These are phyloP conservation scores for Paecilomyces sp. DNA, from an alignment of 2,329 filamentous ascomycete species.

Conservation along the genomic window DNA sequence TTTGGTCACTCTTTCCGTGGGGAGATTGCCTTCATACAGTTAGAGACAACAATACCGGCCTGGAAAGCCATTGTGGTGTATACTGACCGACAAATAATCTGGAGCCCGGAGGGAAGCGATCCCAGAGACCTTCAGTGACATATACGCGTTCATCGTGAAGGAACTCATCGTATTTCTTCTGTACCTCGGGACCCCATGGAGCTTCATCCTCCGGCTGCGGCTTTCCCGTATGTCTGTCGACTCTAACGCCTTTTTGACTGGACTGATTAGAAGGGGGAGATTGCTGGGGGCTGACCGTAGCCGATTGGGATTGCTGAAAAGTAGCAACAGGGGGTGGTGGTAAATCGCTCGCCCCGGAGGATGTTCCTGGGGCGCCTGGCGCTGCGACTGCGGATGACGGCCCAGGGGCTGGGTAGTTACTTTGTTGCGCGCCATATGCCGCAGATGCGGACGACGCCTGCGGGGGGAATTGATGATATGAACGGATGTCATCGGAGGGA, in stretches of 20 bases:
- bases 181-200: constrained; percentile 42
- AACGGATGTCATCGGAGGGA: constrained; percentile 29
- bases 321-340: constrained; percentile 35
- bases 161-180: constrained; percentile 45
- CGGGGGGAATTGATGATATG: constrained; percentile 31
- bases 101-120: constrained; percentile 43
- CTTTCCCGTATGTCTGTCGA: constrained; percentile 18
- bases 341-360: constrained; percentile 25
- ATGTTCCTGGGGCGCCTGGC: constrained; percentile 29
- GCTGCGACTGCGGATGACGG: constrained; percentile 14
- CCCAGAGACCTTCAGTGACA: constrained; percentile 46
- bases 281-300: constrained; percentile 17
- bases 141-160: constrained; percentile 45
- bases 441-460: constrained; percentile 14
- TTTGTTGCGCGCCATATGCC: constrained; percentile 24
- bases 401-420: constrained; percentile 24
- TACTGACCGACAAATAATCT: constrained; percentile 43
- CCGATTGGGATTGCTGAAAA: constrained; percentile 26
- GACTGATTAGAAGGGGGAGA: constrained; percentile 9
- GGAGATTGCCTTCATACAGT: constrained; percentile 65
- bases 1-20: constrained; percentile 88
- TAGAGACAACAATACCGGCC: neutral
- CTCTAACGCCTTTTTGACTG: constrained; percentile 16
- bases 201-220: constrained; percentile 31
- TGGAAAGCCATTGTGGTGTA: neutral